Evolutionary conservation across 169 alveolate species (phyloP).

Genomic region (Plasmodium relictum): DNA sequence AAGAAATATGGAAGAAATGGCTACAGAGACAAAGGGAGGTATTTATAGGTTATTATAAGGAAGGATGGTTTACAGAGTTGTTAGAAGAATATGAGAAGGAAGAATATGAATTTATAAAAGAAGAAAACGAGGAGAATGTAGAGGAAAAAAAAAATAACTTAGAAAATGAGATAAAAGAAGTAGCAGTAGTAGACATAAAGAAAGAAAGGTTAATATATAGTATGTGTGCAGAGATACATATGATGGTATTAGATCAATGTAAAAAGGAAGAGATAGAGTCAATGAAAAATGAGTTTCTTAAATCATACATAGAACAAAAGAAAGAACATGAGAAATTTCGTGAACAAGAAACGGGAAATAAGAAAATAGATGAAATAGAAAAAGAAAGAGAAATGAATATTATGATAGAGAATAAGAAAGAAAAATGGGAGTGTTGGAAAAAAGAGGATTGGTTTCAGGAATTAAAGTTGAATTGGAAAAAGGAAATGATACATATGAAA

Average conservation of each 20-base stretch:
- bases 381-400: not conserved
- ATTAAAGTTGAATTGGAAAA: not conserved
- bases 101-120: not conserved
- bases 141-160: not conserved
- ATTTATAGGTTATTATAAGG: not conserved
- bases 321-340: not conserved
- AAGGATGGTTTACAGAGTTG: not conserved
- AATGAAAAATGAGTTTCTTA: too few relatives aligned
- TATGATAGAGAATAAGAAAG: not conserved
- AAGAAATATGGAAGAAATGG: not conserved
- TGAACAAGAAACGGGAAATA: not conserved
- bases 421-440: not conserved
- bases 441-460: not conserved
- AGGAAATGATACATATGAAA: too few relatives aligned
- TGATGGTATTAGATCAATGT: not conserved
- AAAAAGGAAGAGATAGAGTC: not conserved
- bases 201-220: not conserved
- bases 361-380: not conserved
- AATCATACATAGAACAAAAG: not conserved
- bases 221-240: not conserved
- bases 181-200: too few relatives aligned
- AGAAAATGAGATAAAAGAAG: too few relatives aligned
- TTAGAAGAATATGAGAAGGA: not conserved
- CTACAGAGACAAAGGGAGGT: not conserved
- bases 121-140: not conserved